These are phyloP conservation scores for Podila epicladia DNA, from an alignment of 192 early-diverging fungal genomes.

Conservation along the genomic window DNA sequence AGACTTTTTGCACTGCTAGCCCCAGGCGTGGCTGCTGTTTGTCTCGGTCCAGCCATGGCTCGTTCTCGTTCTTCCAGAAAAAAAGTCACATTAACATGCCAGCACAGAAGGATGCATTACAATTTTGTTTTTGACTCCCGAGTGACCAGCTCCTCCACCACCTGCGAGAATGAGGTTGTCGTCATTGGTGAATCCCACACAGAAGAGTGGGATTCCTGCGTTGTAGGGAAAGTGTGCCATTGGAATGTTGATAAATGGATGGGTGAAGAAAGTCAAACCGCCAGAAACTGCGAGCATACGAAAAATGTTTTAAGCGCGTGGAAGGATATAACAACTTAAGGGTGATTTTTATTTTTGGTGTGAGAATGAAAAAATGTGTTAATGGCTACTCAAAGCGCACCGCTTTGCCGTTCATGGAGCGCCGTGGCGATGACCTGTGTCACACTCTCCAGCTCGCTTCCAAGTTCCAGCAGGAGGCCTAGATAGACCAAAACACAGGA, in stretches of 20 bases:
- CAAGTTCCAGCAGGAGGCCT: slow-evolving; percentile 61
- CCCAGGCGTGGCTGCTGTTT: background rate
- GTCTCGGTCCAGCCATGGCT: too few relatives aligned
- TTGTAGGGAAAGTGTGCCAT: slow-evolving; percentile 53
- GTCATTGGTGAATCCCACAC: slow-evolving; percentile 63
- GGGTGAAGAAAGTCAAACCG: background rate
- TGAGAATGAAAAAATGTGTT: too few relatives aligned
- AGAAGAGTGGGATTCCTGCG: slow-evolving; percentile 70
- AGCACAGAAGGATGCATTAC: slow-evolving; percentile 55
- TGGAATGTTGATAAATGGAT: background rate
- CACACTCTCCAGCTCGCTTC: slow-evolving; percentile 56
- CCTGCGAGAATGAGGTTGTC: slow-evolving; percentile 79
- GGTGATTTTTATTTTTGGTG: background rate
- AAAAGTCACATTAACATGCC: background rate
- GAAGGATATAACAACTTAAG: background rate
- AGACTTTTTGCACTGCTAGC: background rate
- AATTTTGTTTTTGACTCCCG: slow-evolving; percentile 90
- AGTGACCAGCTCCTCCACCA: slow-evolving; percentile 84
- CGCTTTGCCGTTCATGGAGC: slow-evolving; percentile 55
- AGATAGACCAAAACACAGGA: background rate
- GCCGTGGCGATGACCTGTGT: slow-evolving; percentile 57
- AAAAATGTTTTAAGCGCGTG: too few relatives aligned
- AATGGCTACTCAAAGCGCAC: slow-evolving; percentile 29
- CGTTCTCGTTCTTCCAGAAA: too few relatives aligned
- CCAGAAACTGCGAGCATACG: too few relatives aligned